Evolutionary conservation across 805 yeast genomes (phyloP).

Genomic region (Dipodascus geniculatus): DNA sequence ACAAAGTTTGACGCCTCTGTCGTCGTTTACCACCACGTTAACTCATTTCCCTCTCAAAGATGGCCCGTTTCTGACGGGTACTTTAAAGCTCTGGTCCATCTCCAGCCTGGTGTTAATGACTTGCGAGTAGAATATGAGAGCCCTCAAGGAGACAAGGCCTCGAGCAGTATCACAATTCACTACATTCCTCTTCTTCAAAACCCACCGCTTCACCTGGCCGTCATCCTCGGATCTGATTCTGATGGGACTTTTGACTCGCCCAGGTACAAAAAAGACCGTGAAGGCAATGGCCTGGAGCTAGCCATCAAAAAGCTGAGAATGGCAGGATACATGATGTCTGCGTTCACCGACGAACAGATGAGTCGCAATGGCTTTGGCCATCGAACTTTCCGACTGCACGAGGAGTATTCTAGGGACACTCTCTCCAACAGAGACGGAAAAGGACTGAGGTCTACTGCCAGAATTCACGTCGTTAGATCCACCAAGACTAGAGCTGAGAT

Average conservation of each 20-base stretch:
- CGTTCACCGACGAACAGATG: constrained; percentile 88
- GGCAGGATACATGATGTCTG: constrained; percentile 82
- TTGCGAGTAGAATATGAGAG: constrained; percentile 34
- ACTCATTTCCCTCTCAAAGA: constrained; percentile 51
- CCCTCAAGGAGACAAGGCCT: constrained; percentile 2
- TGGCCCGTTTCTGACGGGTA: constrained; percentile 58
- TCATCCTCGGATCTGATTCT: constrained; percentile 69
- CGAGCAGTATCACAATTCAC: constrained; percentile 27
- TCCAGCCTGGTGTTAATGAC: constrained; percentile 57
- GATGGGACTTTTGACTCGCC: constrained; percentile 63
- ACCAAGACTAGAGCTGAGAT: constrained; percentile 59
- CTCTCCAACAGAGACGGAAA: constrained; percentile 34
- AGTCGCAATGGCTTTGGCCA: constrained; percentile 63
- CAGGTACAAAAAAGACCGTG: constrained; percentile 25
- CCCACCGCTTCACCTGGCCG: constrained; percentile 72
- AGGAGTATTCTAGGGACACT: constrained; percentile 47
- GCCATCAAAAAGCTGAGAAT: constrained; percentile 67
- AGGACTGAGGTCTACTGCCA: constrained; percentile 44
- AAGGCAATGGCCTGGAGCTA: constrained; percentile 53
- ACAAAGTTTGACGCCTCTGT: constrained; percentile 28
- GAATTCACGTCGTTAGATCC: constrained; percentile 64
- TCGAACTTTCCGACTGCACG: constrained; percentile 64
- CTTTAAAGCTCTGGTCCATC: constrained; percentile 65
- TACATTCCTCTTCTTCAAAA: constrained; percentile 49
- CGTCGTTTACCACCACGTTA: constrained; percentile 32